Conservation (phyloP, 257 asterid species). For the Capsicum chinense region DNA sequence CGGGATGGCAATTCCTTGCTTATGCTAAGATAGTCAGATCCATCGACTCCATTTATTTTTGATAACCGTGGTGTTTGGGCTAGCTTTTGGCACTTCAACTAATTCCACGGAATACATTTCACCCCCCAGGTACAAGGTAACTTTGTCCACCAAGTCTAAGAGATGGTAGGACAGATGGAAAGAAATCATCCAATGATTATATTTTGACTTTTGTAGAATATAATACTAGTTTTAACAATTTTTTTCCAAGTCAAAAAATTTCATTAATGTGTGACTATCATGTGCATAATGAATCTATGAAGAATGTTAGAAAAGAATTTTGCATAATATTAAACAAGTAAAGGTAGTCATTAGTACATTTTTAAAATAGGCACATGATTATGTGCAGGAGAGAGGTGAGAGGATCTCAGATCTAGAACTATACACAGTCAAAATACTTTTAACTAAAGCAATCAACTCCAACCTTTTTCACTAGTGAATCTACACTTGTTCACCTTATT, state of each 20-base stretch:
- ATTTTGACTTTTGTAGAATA: not conserved
- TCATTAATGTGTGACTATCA: not conserved
- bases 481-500: not conserved
- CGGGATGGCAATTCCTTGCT: not conserved
- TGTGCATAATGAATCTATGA: conserved; percentile 1
- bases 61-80: too few relatives aligned
- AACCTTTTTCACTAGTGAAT: not conserved
- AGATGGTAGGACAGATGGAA: too few relatives aligned
- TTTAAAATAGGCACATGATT: not conserved
- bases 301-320: not conserved
- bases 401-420: conserved; percentile 31
- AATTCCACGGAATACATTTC: too few relatives aligned
- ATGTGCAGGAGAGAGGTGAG: conserved; percentile 13
- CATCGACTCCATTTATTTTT: not conserved
- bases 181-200: too few relatives aligned
- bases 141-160: too few relatives aligned
- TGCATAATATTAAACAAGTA: not conserved
- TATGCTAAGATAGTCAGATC: conserved; percentile 16
- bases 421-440: conserved; percentile 1
- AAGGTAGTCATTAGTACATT: too few relatives aligned
- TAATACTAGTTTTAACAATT: not conserved
- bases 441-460: conserved; percentile 6
- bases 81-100: too few relatives aligned
- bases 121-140: too few relatives aligned
- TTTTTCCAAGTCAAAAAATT: not conserved